Conservation (phyloP, 2,329 filamentous ascomycete genomes). For the Tolypocladium endophyticum region DNA sequence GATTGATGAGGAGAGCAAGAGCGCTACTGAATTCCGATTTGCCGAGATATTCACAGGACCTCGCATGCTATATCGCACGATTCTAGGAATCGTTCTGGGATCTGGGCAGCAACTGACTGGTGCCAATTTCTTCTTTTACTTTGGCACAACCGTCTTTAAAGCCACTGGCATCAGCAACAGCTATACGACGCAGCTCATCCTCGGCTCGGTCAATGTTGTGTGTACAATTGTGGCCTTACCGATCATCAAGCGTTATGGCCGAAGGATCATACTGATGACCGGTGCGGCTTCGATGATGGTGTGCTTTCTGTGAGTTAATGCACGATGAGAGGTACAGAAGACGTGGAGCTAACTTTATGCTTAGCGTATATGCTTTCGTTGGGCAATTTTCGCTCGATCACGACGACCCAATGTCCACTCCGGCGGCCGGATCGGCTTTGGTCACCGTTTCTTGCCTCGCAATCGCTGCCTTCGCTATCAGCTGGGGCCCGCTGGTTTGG, state of each 20-base stretch:
- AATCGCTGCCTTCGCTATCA: slow-evolving; percentile 56
- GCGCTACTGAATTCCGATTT: slow-evolving; percentile 35
- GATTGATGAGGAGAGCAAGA: slow-evolving; percentile 33
- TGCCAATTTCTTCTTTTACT: slow-evolving; percentile 60
- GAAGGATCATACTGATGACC: slow-evolving; percentile 50
- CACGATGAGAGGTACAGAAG: neutral
- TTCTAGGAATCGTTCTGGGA: slow-evolving; percentile 52
- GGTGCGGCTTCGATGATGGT: slow-evolving; percentile 52
- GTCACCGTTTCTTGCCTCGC: slow-evolving; percentile 61
- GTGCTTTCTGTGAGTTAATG: slow-evolving; percentile 29
- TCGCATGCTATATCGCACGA: slow-evolving; percentile 53
- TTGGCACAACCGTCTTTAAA: slow-evolving; percentile 54
- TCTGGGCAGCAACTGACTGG: slow-evolving; percentile 59
- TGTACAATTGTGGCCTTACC: slow-evolving; percentile 57
- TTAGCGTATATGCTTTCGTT: slow-evolving; percentile 35
- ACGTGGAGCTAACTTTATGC: neutral
- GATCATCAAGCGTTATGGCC: slow-evolving; percentile 54
- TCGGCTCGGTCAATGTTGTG: slow-evolving; percentile 55
- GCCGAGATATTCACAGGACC: slow-evolving; percentile 58
- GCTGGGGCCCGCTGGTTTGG: slow-evolving; percentile 63
- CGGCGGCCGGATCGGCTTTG: slow-evolving; percentile 44
- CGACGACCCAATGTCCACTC: slow-evolving; percentile 29
- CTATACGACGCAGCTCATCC: slow-evolving; percentile 58
- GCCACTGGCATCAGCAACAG: slow-evolving; percentile 54
- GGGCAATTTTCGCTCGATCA: slow-evolving; percentile 33